Evolutionary conservation across 768 basidiomycete species (phyloP).

Genomic region (Russula griseocarnosa): DNA sequence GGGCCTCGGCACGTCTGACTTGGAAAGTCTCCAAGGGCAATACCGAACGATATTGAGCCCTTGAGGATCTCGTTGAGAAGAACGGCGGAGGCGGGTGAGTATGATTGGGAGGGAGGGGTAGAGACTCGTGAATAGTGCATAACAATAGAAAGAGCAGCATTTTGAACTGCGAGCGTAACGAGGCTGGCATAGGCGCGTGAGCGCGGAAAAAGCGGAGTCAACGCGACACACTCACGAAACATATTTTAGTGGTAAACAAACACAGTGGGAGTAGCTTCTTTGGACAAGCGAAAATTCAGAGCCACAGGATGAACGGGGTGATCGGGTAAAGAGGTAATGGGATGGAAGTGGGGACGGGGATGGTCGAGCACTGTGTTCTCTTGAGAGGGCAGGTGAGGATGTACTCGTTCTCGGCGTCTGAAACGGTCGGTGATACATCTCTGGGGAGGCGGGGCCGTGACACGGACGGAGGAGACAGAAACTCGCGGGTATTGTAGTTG

Average conservation of each 20-base stretch:
- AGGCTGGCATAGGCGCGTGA: slow-evolving; percentile 42
- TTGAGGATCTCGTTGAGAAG: slow-evolving; percentile 93
- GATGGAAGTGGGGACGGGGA: slow-evolving; percentile 30
- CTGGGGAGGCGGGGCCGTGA: slow-evolving; percentile 36
- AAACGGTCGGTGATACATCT: slow-evolving; percentile 61
- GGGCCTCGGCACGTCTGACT: slow-evolving; percentile 39
- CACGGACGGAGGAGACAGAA: slow-evolving; percentile 23
- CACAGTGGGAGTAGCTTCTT: slow-evolving; percentile 45
- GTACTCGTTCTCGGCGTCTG: slow-evolving; percentile 47
- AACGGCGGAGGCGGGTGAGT: slow-evolving; percentile 93
- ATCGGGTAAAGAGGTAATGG: slow-evolving; percentile 22
- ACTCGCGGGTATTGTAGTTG: slow-evolving; percentile 22
- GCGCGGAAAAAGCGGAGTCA: background rate
- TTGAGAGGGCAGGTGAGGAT: slow-evolving; percentile 43
- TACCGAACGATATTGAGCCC: slow-evolving; percentile 83
- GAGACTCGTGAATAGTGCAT: slow-evolving; percentile 99
- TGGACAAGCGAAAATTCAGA: slow-evolving; percentile 12
- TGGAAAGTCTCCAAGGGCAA: slow-evolving; percentile 53
- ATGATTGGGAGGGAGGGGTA: slow-evolving; percentile 68
- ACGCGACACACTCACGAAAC: slow-evolving; percentile 55
- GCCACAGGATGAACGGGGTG: slow-evolving; percentile 22
- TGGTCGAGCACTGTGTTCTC: slow-evolving; percentile 36
- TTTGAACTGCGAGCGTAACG: slow-evolving; percentile 88
- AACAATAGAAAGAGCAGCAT: slow-evolving; percentile 91
- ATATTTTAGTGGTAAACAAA: slow-evolving; percentile 74